Base-by-base conservation (phyloP, 371 early-diverging fungal species). In the Mortierella sp. region DNA sequence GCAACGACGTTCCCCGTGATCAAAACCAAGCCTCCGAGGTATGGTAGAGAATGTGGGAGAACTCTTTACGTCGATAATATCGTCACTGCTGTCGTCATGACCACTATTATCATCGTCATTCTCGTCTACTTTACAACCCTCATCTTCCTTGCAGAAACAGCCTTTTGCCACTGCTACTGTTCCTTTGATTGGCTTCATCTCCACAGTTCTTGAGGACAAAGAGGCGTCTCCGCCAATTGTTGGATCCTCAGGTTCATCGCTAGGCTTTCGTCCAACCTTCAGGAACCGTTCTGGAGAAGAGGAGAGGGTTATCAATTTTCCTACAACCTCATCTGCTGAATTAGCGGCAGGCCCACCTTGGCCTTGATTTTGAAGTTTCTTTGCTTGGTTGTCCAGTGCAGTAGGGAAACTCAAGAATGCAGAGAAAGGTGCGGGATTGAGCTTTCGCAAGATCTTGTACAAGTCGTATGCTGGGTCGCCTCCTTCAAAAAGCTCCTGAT, bases 131-230 rank as follows among this genome's bases (percentile, higher is more conserved):
- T 65, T 59, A 28, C 82, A 81, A 0, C 82, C 82, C 19, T 81
- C 82, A 45, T 81, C 76, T 45, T 85, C 52, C 66, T 82, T 64
- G 65, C 87, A 88, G 40, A 83, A 85, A 74, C 88, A 87, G 3
- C 77, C 73, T 16, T 87, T 70, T 2, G 86, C 88, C 24, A 88
- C 87, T 0, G 86, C 88, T 1, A 93, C 84, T 0, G 99, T 98
- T 0, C 98, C 99, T 78, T 98, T 98, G 85, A 98, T 98, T 0
- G 99, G 99, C 72, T 96, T 97, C 98, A 97, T 97, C 72, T 93
- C 94, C 6, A 94, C 89, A 16, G 84, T 76, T 7, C 92, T 65
- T 0, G 67, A 63, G 1, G 65, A 58, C 36, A 11, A 50, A 15
- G 45, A 4, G 6, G 10, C 28, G 1, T 58, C 15, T 10, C 33